A percentile compares a stretch with the other conserved stretches of the same genome.
Evolutionary conservation across 371 early-diverging fungal species (phyloP).

Genomic region (Chytridiales sp.): DNA sequence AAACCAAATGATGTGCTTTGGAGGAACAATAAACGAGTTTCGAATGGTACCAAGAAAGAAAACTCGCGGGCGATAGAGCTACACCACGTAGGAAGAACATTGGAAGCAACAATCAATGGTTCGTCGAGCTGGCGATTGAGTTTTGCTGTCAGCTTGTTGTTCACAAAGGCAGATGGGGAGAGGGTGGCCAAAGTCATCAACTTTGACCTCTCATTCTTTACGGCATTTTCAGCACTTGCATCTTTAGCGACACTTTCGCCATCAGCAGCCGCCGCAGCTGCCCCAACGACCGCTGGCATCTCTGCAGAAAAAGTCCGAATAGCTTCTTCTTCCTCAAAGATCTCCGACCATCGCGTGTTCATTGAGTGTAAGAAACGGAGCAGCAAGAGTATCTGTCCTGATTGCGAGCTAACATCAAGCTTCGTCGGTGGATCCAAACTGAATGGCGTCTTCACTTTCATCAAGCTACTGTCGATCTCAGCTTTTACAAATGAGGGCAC

Average conservation of each 20-base stretch:
- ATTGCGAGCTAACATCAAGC: constrained; percentile 3
- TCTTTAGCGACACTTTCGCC: background rate
- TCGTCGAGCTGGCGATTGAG: constrained; percentile 83
- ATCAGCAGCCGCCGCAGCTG: constrained; percentile 35
- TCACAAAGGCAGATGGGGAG: constrained; percentile 63
- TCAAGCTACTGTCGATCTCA: background rate
- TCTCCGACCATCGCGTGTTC: constrained; percentile 55
- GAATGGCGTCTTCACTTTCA: constrained; percentile 25
- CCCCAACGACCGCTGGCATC: constrained; percentile 20
- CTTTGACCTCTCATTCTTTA: no score
- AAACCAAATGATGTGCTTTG: constrained; percentile 85
- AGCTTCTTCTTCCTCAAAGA: constrained; percentile 38
- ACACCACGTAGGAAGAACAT: constrained; percentile 80
- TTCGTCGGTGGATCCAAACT: constrained; percentile 9
- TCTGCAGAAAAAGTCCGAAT: background rate
- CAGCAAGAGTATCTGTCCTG: constrained; percentile 49
- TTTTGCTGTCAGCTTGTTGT: constrained; percentile 79
- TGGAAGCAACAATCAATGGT: constrained; percentile 80
- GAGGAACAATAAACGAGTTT: constrained; percentile 72
- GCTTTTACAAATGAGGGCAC: background rate
- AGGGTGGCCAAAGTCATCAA: constrained; percentile 29
- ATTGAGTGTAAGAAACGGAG: constrained; percentile 54
- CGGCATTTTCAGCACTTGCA: no score
- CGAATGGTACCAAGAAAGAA: constrained; percentile 83
- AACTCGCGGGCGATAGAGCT: constrained; percentile 61